Evolutionary conservation across 331 rosid genomes (phyloP).

Genomic region (Quercus lobata): DNA sequence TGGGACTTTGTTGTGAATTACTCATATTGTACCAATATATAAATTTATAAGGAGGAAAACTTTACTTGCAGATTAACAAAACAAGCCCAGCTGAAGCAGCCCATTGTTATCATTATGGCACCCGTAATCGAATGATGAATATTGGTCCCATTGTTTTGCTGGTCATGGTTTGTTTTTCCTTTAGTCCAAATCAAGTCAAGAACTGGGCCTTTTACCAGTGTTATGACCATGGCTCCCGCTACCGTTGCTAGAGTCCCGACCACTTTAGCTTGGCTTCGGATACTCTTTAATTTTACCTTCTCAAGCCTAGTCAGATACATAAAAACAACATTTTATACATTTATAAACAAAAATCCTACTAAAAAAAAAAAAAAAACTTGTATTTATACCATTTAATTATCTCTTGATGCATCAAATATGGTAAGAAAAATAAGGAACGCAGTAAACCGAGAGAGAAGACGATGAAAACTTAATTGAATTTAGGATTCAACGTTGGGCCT

Average conservation of each 20-base stretch:
- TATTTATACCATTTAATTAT: too few relatives aligned
- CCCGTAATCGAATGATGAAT: conserved; percentile 66
- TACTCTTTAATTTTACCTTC: conserved; percentile 54
- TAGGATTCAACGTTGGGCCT: too few relatives aligned
- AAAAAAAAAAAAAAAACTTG: too few relatives aligned
- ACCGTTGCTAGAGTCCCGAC: conserved; percentile 86
- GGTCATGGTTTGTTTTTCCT: conserved; percentile 17
- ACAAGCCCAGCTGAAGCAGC: conserved; percentile 83
- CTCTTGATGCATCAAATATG: too few relatives aligned
- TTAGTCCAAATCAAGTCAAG: conserved; percentile 47
- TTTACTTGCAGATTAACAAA: conserved; percentile 85
- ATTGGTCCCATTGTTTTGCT: conserved; percentile 32
- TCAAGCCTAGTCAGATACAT: conserved; percentile 53
- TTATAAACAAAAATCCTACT: neutral
- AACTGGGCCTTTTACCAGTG: conserved; percentile 70
- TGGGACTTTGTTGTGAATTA: neutral
- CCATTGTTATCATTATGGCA: conserved; percentile 67
- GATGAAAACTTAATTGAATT: too few relatives aligned
- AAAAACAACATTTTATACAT: neutral
- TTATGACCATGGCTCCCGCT: conserved; percentile 92
- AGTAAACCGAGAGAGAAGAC: too few relatives aligned
- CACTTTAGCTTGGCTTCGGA: conserved; percentile 76
- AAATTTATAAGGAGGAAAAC: neutral
- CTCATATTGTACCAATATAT: neutral
- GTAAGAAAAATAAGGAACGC: too few relatives aligned